These are phyloP conservation scores for Sclerotinia minor DNA, from an alignment of 2,329 filamentous ascomycete genomes.

Conservation along the genomic window DNA sequence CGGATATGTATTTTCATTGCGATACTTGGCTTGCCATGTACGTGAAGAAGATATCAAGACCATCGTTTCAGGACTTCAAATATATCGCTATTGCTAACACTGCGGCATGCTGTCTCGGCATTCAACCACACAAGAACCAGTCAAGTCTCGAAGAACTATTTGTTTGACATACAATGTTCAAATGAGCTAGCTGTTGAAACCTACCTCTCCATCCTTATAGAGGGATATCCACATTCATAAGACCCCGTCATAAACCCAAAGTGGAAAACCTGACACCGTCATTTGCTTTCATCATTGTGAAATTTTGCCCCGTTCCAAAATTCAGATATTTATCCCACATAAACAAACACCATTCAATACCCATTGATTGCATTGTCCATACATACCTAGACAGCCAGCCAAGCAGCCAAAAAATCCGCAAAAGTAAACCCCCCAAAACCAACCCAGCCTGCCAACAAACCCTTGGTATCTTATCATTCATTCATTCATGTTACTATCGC, in stretches of 20 bases:
- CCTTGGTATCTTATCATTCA: slow-evolving; percentile 9
- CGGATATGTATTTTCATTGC: slow-evolving; percentile 23
- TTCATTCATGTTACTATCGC: not conserved
- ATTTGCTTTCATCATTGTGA: not conserved
- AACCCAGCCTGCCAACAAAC: not conserved
- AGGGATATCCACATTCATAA: not conserved
- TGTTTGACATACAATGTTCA: not conserved
- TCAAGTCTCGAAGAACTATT: not conserved
- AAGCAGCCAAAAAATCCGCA: not conserved
- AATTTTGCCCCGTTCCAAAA: not conserved
- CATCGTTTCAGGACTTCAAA: not conserved
- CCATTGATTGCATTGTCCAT: too few relatives aligned
- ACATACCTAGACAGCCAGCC: not conserved
- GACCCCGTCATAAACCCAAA: not conserved
- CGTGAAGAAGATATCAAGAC: slow-evolving; percentile 20
- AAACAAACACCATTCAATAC: not conserved
- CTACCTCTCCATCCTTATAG: not conserved
- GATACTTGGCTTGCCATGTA: slow-evolving; percentile 20
- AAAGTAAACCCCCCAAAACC: not conserved
- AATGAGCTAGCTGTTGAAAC: not conserved
- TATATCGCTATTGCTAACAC: not conserved
- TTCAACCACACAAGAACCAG: not conserved
- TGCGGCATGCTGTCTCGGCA: not conserved
- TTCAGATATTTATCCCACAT: not conserved
- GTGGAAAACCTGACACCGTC: not conserved